phyloP scores from a whole-genome alignment of 345 rosid genomes.

The Salix suchowensis region DNA sequence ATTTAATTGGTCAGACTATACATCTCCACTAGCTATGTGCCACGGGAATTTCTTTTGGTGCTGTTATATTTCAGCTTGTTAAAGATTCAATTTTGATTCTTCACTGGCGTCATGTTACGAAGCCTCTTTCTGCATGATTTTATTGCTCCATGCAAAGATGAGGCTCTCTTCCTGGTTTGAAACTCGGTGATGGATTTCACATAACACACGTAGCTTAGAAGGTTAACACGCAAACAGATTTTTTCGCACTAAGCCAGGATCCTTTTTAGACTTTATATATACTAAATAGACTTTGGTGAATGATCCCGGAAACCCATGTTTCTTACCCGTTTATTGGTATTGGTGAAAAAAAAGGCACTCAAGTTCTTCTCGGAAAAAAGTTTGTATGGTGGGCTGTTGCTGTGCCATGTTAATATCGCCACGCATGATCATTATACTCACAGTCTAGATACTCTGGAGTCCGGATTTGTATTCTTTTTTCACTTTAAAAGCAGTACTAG shows the following conservation, averaged over 20 bases:
- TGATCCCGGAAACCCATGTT: not conserved
- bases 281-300: too few species aligned
- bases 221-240: too few species aligned
- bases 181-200: not conserved
- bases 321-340: not conserved
- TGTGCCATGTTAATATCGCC: not conserved
- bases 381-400: not conserved
- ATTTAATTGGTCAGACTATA: not conserved
- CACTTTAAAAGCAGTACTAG: not conserved
- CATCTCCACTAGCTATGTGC: not conserved
- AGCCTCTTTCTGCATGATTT: not conserved
- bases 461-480: not conserved
- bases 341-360: not conserved
- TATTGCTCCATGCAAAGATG: not conserved
- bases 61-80: not conserved
- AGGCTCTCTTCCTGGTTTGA: not conserved
- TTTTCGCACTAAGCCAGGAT: not conserved
- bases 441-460: not conserved
- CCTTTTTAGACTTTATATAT: not conserved
- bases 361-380: not conserved
- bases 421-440: not conserved
- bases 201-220: not conserved
- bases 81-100: not conserved
- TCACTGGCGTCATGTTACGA: not conserved
- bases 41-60: not conserved